Conservation (phyloP, 306 rosid genomes). For the Dicorynia guianensis region DNA sequence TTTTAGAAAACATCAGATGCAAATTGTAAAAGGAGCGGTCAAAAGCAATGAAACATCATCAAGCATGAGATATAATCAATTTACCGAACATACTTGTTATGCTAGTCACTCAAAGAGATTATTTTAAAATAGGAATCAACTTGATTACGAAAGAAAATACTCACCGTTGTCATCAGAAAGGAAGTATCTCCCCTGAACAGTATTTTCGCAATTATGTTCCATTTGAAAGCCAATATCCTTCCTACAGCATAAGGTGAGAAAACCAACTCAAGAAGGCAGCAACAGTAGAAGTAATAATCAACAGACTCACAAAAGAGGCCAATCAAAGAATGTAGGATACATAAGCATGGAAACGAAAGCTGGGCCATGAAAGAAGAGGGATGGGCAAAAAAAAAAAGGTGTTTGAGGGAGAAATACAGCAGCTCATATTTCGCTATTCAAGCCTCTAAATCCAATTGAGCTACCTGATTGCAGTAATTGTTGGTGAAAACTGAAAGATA, state of each 20-base stretch:
- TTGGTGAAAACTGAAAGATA: conserved; percentile 33
- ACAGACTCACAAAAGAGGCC: neutral
- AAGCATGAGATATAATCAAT: neutral
- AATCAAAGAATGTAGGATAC: neutral
- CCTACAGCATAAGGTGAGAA: conserved; percentile 41
- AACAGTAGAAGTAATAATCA: neutral
- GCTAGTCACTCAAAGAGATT: neutral
- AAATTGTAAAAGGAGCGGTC: neutral
- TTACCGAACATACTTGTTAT: neutral
- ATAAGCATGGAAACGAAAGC: neutral
- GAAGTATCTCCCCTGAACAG: conserved; percentile 87
- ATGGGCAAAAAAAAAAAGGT: neutral
- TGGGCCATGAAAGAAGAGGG: neutral
- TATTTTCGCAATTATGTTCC: conserved; percentile 60
- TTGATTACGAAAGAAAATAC: conserved; percentile 15
- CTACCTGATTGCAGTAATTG: conserved; percentile 47
- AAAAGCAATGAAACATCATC: neutral
- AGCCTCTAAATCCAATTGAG: neutral
- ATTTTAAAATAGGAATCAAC: neutral
- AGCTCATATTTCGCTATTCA: neutral
- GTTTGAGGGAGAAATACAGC: neutral
- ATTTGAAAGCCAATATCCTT: conserved; percentile 64
- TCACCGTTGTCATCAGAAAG: conserved; percentile 82
- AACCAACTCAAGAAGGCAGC: neutral
- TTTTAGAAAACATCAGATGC: neutral